These are phyloP conservation scores for Paraphoma chrysanthemicola DNA, from an alignment of 2,329 filamentous ascomycete genomes.

Conservation along the genomic window DNA sequence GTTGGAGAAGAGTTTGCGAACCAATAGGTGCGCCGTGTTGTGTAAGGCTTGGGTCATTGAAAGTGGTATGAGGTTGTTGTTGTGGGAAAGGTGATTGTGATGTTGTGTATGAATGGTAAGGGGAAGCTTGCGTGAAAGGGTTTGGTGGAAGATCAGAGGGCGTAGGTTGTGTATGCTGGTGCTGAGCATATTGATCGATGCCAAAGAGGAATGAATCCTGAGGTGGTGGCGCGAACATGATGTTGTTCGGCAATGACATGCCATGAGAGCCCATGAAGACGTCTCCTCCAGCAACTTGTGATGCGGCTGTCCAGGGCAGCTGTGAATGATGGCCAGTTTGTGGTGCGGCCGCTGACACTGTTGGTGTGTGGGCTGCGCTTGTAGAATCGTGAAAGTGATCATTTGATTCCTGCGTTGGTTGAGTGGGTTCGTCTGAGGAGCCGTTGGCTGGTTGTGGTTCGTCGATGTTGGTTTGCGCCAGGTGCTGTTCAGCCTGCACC, in stretches of 20 bases:
- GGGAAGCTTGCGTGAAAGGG: conserved; percentile 31
- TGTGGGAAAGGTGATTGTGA: conserved; percentile 24
- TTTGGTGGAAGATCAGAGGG: conserved; percentile 29
- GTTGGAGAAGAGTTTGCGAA: conserved; percentile 27
- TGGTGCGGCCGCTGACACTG: conserved; percentile 22
- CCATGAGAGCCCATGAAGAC: conserved; percentile 33
- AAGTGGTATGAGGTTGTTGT: conserved; percentile 32
- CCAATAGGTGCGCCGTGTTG: conserved; percentile 20
- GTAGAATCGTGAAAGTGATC: conserved; percentile 10
- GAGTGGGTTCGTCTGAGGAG: not conserved
- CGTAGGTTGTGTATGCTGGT: conserved; percentile 21
- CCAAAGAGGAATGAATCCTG: conserved; percentile 46
- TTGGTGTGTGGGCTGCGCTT: conserved; percentile 16
- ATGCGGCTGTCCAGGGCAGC: conserved; percentile 28
- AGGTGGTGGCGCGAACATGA: conserved; percentile 44
- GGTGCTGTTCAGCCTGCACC: not conserved
- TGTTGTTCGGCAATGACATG: conserved; percentile 33
- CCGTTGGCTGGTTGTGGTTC: conserved; percentile 3
- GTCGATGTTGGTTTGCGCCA: conserved; percentile 3
- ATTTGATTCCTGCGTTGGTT: conserved; percentile 5
- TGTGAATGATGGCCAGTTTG: conserved; percentile 21
- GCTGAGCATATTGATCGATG: conserved; percentile 45
- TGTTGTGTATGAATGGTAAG: conserved; percentile 26
- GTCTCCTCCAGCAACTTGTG: conserved; percentile 28
- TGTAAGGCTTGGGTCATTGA: conserved; percentile 35